A percentile compares a stretch with the other conserved stretches of the same genome.
phyloP scores from a whole-genome alignment of 257 asterid species.

The Galeopsis tetrahit region DNA sequence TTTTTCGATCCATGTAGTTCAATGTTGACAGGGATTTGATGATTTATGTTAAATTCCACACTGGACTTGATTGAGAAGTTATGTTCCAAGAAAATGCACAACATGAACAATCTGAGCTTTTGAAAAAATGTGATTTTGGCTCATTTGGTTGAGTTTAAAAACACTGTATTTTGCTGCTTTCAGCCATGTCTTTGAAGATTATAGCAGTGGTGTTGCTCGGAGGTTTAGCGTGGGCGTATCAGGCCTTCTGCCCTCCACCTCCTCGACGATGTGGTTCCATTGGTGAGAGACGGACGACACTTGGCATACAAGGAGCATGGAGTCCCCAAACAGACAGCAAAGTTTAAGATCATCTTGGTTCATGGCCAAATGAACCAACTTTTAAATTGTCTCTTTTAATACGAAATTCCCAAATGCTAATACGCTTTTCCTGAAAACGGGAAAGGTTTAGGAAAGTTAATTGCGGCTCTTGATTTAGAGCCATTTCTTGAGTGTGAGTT shows the following conservation, averaged over 20 bases:
- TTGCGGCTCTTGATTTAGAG: conserved; percentile 29
- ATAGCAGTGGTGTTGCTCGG: conserved; percentile 52
- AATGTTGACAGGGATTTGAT: not conserved
- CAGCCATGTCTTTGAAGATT: conserved; percentile 62
- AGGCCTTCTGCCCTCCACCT: conserved; percentile 60
- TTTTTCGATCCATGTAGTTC: not conserved
- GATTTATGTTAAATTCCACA: not conserved
- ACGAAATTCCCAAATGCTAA: conserved; percentile 16
- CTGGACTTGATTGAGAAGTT: not conserved
- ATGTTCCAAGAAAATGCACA: not conserved
- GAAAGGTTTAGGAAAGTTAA: not conserved
- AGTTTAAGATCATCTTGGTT: conserved; percentile 61
- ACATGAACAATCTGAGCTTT: too few species aligned
- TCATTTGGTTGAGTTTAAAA: too few species aligned
- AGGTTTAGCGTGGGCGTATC: conserved; percentile 63
- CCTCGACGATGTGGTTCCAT: conserved; percentile 68
- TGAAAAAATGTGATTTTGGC: too few species aligned
- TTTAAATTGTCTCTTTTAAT: conserved; percentile 11
- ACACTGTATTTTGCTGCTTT: conserved; percentile 19
- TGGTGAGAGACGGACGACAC: conserved; percentile 72
- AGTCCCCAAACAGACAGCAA: conserved; percentile 68
- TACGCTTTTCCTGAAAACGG: too few species aligned
- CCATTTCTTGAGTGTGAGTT: conserved; percentile 8
- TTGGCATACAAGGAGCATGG: conserved; percentile 84
- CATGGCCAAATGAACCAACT: conserved; percentile 69